Evolutionary conservation across 1,139 yeast genomes (phyloP), one percentile per base, ranked within the genome.

Genomic region (Debaryomyces singareniensis): DNA sequence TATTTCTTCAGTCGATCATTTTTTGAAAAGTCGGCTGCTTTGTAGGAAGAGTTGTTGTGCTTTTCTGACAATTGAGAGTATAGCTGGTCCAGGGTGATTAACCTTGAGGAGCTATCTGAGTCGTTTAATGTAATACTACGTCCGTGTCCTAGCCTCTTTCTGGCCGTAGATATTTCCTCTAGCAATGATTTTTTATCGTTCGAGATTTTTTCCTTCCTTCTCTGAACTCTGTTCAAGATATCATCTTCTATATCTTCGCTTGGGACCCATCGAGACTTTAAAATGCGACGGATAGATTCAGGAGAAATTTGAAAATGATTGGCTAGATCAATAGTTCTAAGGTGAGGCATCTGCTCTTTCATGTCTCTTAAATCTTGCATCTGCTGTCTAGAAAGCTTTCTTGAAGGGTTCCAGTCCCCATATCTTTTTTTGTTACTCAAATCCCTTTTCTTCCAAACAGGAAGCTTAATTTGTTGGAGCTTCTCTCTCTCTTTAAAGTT

Each of bases 221-320:
- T 10, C 25, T 23, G 13, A 23, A 7, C 25, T n/a, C 14, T 9
- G 13, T 23, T 12, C 7, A 9, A 7, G 13, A 13, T 7, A 7
- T 23, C 25, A 7, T 57, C 65, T 32, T 71, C 76, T 28, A 76
- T 80, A 4, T 61, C 65, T 2, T 61, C 69, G 2, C 53, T 55
- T 2, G 96, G 96, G 13, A 55, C 57, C 95, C 95, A 89, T 23
- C 68, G 73, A 5, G 94, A 78, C 47, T 73, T 78, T 37, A 89
- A 52, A 7, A 89, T 85, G 37, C 96, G 68, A 35, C 96, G 60
- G 2, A 87, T 71, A 0, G 93, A 85, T 42, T 87, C 95, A 0
- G 95, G 93, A 1, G 94, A 81, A 3, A 86, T 68, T 33, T 70
- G 62, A 53, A 81, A 87, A 47, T 71, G 70, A 22, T 68, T 61